phyloP scores from a whole-genome alignment of 176 grass and related monocot genomes.

The maize (Zea mays) region DNA sequence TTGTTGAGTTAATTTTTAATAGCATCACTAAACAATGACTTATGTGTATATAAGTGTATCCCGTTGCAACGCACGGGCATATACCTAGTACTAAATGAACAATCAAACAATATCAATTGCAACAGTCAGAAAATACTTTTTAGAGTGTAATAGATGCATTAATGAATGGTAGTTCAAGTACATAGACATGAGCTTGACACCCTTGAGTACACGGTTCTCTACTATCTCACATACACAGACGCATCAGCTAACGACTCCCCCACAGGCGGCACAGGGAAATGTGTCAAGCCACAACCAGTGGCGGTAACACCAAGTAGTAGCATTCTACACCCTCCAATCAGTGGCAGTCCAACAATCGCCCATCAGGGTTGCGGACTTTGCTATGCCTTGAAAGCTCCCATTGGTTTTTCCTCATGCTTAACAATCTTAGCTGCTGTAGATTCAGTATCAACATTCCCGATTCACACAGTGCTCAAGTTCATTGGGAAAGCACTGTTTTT shows the following conservation, averaged over 20 bases:
- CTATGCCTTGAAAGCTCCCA: neutral
- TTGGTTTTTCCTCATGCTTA: constrained; percentile 13
- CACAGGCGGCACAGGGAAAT: neutral
- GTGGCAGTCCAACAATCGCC: neutral
- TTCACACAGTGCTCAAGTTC: constrained; percentile 9
- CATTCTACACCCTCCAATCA: neutral
- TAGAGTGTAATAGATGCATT: neutral
- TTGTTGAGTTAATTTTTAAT: no score
- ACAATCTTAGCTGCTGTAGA: neutral
- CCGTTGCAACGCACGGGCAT: no score
- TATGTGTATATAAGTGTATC: no score
- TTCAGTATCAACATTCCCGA: constrained; percentile 3
- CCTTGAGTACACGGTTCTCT: neutral
- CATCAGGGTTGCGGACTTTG: neutral
- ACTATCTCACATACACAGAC: neutral
- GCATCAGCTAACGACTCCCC: neutral
- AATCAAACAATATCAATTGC: neutral
- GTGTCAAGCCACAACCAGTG: neutral
- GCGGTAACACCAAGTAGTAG: neutral
- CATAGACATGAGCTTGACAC: neutral
- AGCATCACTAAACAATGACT: no score
- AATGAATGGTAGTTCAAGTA: neutral
- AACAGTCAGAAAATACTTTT: neutral
- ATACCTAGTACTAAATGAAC: neutral
- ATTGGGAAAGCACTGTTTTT: neutral